A percentile compares a stretch with the other conserved stretches of the same genome.
Evolutionary conservation across 2,329 filamentous ascomycete genomes (phyloP).

Genomic region (Talaromyces sp.): DNA sequence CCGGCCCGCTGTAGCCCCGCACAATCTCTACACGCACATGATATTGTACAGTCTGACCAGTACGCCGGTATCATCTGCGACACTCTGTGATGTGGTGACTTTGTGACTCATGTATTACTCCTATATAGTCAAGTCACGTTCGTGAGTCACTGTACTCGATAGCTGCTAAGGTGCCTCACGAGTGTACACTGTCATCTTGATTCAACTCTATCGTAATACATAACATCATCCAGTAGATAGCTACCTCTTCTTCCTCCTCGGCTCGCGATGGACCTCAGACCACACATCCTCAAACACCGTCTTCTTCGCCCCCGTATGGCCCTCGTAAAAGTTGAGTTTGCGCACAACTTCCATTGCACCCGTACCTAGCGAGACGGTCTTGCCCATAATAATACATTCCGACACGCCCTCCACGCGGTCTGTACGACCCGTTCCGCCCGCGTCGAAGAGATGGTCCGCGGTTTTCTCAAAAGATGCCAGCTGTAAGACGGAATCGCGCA

Average conservation of each 20-base stretch:
- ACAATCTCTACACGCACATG: neutral
- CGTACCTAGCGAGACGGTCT: constrained; percentile 87
- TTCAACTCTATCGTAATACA: constrained; percentile 9
- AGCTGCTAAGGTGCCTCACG: neutral
- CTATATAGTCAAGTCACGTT: neutral
- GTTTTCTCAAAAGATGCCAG: constrained; percentile 97
- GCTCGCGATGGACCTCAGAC: constrained; percentile 27
- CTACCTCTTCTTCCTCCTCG: constrained; percentile 8
- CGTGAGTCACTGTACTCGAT: neutral
- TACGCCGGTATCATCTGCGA: neutral
- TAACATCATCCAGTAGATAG: neutral
- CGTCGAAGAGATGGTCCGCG: constrained; percentile 93
- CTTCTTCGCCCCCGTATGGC: constrained; percentile 56
- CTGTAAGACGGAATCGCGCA: constrained; percentile 90
- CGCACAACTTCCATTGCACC: constrained; percentile 88
- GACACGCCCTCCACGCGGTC: constrained; percentile 90
- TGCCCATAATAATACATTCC: constrained; percentile 98
- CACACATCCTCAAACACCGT: constrained; percentile 64
- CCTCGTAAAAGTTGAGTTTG: constrained; percentile 63
- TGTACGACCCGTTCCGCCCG: constrained; percentile 84
- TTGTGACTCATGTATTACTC: neutral
- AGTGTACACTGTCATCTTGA: neutral
- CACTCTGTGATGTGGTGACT: neutral
- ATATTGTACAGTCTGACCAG: neutral
- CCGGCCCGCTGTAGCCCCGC: neutral